Evolutionary conservation across 1,139 yeast species (phyloP).

Genomic region (Geotrichum europaeum): DNA sequence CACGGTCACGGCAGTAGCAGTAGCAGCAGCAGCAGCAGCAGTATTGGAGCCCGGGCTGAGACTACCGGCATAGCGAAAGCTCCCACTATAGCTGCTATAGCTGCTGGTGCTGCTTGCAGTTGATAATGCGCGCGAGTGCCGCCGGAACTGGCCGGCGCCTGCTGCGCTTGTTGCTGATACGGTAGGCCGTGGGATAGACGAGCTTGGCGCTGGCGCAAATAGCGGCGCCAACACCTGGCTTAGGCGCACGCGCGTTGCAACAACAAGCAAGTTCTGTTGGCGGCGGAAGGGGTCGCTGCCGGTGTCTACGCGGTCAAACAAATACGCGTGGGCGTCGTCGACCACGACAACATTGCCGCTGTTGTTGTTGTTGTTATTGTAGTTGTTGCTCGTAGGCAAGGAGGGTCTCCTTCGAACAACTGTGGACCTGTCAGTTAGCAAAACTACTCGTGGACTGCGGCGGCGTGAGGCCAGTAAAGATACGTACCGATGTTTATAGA

Average conservation of each 20-base stretch:
- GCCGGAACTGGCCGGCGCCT: not conserved
- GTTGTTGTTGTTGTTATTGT: not conserved
- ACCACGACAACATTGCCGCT: not conserved
- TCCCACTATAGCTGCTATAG: not conserved
- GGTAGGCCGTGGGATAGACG: not conserved
- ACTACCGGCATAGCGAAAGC: not conserved
- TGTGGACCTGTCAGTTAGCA: not conserved
- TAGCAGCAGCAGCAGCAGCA: not conserved
- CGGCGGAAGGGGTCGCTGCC: not conserved
- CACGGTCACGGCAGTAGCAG: not conserved
- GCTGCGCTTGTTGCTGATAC: not conserved
- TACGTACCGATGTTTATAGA: not conserved
- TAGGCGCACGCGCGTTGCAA: not conserved
- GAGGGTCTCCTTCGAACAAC: not conserved
- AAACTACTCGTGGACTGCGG: not conserved
- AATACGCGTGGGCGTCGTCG: not conserved
- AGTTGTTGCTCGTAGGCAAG: not conserved
- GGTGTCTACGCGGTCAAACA: not conserved
- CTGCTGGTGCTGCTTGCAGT: not conserved
- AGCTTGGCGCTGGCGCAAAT: not conserved
- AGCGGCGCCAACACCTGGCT: not conserved
- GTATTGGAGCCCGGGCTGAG: not conserved
- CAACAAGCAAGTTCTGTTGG: not conserved
- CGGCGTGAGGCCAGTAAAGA: not conserved
- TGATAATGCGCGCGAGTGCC: not conserved